Conservation (phyloP, 1,284 basidiomycete genomes). For the Puccinia triticina region DNA sequence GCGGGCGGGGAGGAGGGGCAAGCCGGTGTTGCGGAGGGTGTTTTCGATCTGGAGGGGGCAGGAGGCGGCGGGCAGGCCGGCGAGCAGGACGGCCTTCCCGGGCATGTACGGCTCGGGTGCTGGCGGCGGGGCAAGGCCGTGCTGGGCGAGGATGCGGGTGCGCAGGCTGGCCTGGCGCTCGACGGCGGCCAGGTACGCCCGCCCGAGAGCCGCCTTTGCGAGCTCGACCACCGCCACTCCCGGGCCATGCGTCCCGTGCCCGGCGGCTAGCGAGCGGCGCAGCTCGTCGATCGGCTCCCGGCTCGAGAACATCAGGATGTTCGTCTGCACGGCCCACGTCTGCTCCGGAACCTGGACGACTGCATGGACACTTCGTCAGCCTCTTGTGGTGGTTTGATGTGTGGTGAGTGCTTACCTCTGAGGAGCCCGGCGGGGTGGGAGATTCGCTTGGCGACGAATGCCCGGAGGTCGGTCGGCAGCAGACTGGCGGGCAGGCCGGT, state of each 20-base stretch:
- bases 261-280: too few species aligned
- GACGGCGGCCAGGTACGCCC: neutral
- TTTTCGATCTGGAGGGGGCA: conserved; percentile 15
- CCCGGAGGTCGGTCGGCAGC: neutral
- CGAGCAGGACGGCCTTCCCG: conserved; percentile 1
- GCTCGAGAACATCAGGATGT: neutral
- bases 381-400: neutral
- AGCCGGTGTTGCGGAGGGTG: conserved; percentile 6
- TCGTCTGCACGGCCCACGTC: neutral
- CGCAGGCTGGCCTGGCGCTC: neutral
- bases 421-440: neutral
- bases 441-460: neutral
- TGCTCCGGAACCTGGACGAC: neutral
- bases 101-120: too few species aligned
- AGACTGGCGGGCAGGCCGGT: neutral
- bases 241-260: too few species aligned
- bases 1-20: neutral
- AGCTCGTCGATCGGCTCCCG: neutral
- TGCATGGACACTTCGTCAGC: too few species aligned
- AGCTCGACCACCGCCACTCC: neutral
- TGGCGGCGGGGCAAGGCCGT: too few species aligned
- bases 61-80: neutral
- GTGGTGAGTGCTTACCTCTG: too few species aligned
- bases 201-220: neutral
- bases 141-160: neutral